These are phyloP conservation scores for Calonectria ilicicola DNA, from an alignment of 2,329 filamentous ascomycete species.

Conservation along the genomic window DNA sequence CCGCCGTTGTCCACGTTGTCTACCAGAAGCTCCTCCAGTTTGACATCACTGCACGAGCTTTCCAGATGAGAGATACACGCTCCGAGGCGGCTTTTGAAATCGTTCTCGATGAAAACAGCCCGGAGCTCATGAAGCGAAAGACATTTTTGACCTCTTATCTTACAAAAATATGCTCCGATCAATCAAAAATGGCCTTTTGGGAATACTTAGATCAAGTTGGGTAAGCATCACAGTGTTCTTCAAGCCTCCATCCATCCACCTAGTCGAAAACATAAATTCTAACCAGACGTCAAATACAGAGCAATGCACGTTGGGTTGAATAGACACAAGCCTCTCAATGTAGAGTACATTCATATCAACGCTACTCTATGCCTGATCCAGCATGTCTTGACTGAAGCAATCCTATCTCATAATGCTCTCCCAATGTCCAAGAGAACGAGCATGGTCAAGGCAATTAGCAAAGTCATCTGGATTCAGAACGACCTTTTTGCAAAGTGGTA, in stretches of 20 bases:
- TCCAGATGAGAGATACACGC: constrained; percentile 72
- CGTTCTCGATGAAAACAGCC: constrained; percentile 74
- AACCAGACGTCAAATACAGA: constrained; percentile 46
- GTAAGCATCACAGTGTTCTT: constrained; percentile 52
- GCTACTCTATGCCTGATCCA: constrained; percentile 80
- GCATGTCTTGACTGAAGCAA: constrained; percentile 81
- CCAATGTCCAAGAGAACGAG: constrained; percentile 76
- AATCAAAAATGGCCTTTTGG: constrained; percentile 82
- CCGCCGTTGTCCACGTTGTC: constrained; percentile 85
- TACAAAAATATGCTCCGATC: constrained; percentile 79
- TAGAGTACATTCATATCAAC: constrained; percentile 85
- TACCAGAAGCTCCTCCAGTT: constrained; percentile 85
- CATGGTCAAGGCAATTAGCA: constrained; percentile 80
- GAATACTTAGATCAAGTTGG: constrained; percentile 87
- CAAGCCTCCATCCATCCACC: background rate
- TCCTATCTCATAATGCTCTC: constrained; percentile 77
- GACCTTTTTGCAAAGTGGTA: constrained; percentile 88
- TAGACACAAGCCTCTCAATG: constrained; percentile 77
- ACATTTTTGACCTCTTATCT: constrained; percentile 82
- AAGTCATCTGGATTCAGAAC: constrained; percentile 91
- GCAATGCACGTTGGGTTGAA: constrained; percentile 87
- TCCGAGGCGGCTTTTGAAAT: constrained; percentile 76
- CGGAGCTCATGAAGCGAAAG: constrained; percentile 82
- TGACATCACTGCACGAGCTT: constrained; percentile 85
- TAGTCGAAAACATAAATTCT: background rate